These are phyloP conservation scores for Antrodiella citrinella DNA, from an alignment of 768 basidiomycete species.

Conservation along the genomic window DNA sequence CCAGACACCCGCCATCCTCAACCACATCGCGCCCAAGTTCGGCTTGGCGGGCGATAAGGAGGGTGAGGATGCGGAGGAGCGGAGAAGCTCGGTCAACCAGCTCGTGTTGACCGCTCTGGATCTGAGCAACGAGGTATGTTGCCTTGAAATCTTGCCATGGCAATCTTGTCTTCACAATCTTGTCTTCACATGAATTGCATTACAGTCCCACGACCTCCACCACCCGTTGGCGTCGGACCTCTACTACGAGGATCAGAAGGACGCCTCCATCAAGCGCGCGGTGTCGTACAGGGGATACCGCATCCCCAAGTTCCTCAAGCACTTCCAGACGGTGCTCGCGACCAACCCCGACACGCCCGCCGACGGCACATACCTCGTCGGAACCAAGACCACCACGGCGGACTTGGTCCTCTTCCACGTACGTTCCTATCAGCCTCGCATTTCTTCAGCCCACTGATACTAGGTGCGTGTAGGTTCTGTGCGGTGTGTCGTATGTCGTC, in stretches of 20 bases:
- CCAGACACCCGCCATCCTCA: slow-evolving; percentile 31
- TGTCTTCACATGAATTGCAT: too few relatives aligned
- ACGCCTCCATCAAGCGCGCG: slow-evolving; percentile 24
- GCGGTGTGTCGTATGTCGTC: slow-evolving; percentile 28
- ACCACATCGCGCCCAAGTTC: slow-evolving; percentile 26
- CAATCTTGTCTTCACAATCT: background rate
- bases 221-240: slow-evolving; percentile 27
- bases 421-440: slow-evolving; percentile 6
- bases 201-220: slow-evolving; percentile 22
- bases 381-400: slow-evolving; percentile 27
- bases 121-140: slow-evolving; percentile 24
- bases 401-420: slow-evolving; percentile 37
- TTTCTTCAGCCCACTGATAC: slow-evolving; percentile 5
- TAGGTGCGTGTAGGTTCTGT: slow-evolving; percentile 10
- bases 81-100: slow-evolving; percentile 27
- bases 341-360: slow-evolving; percentile 18
- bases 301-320: slow-evolving; percentile 33
- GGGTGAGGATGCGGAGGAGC: slow-evolving; percentile 24
- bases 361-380: slow-evolving; percentile 21
- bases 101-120: slow-evolving; percentile 30
- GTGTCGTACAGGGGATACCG: slow-evolving; percentile 27
- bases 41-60: slow-evolving; percentile 14
- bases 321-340: slow-evolving; percentile 27
- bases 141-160: background rate
- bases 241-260: slow-evolving; percentile 37